phyloP scores from a whole-genome alignment of 2,329 filamentous ascomycete genomes.

The Aspergillus ustus region DNA sequence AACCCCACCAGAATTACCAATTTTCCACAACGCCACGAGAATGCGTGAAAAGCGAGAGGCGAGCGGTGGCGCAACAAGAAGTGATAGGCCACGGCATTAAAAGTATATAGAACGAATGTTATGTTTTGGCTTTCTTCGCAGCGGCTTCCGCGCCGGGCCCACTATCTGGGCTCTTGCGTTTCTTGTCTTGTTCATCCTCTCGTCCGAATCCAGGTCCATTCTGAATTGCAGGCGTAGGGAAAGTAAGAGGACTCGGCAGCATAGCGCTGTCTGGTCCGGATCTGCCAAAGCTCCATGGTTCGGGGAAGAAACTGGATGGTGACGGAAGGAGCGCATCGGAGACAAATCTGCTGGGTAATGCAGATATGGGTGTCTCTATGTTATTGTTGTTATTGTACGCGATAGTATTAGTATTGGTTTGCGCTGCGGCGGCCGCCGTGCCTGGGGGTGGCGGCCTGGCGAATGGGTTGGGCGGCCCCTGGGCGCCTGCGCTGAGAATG shows the following conservation, averaged over 20 bases:
- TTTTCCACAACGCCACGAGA: constrained; percentile 25
- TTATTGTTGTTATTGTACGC: constrained; percentile 48
- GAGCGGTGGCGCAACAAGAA: constrained; percentile 14
- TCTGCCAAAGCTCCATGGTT: constrained; percentile 73
- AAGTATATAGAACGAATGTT: constrained; percentile 8
- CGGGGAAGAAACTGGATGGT: constrained; percentile 88
- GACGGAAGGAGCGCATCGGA: constrained; percentile 85
- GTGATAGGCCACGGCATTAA: constrained; percentile 3
- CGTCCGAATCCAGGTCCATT: constrained; percentile 46
- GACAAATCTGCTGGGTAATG: constrained; percentile 88
- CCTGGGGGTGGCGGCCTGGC: constrained; percentile 80
- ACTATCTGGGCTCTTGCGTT: constrained; percentile 49
- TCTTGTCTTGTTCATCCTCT: constrained; percentile 51
- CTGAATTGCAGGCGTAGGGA: constrained; percentile 72
- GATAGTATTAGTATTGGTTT: constrained; percentile 46
- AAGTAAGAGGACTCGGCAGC: constrained; percentile 88
- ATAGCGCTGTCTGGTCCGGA: constrained; percentile 75
- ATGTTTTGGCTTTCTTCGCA: constrained; percentile 47
- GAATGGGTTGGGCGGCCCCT: constrained; percentile 93
- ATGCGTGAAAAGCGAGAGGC: constrained; percentile 25
- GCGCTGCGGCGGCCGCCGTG: constrained; percentile 32
- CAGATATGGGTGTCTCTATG: constrained; percentile 84
- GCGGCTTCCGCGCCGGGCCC: constrained; percentile 37
- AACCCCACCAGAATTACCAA: constrained; percentile 17
- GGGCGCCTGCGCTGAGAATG: constrained; percentile 85